Base-by-base conservation (phyloP, 371 early-diverging fungal species). In the Batrachochytrium dendrobatidis region DNA sequence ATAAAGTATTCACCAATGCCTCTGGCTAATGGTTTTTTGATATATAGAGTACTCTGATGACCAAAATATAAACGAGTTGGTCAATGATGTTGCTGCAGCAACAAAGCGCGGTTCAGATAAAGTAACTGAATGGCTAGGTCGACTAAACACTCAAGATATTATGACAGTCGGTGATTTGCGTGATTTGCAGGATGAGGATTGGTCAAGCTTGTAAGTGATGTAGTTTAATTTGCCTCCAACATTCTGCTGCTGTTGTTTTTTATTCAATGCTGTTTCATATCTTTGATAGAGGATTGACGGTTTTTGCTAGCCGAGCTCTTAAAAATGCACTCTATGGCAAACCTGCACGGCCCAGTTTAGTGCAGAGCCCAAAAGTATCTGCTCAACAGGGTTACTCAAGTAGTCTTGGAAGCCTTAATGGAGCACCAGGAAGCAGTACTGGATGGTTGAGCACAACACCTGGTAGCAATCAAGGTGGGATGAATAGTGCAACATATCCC, bases 291-390 rank as follows among this genome's bases (percentile, higher is more conserved):
- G 86, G 85, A 1, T 70, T 94, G 58, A 91, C 93, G 2, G 91
- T 94, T 3, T 92, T 92, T 80, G 89, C 92, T 2, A 68, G 80
- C 26, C 81, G 94, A 48, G 88, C 90, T 4, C 74, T 92, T 57
- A 89, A 89, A 73, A 89, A 89, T 63, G 82, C 84, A 65, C 71
- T 87, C 12, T 72, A 78, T 62, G 87, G 87, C 29, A 71, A 65
- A 56, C 65, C 65, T 15, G 64, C 64, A 15, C 53, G 64, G 24
- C 49, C 49, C 6, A 39, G 39, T 39, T 22, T 18, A 48, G 29
- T 12, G 25, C 49, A 48, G 24, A 48, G 49, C 49, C 49, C 49
- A 6, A 48, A 48, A n/a, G n/a, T n/a, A n/a, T n/a, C n/a, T n/a
- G n/a, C n/a, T n/a, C n/a, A n/a, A n/a, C n/a, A n/a, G n/a, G n/a